Conservation (phyloP, 345 rosid species). For the Pistacia atlantica region DNA sequence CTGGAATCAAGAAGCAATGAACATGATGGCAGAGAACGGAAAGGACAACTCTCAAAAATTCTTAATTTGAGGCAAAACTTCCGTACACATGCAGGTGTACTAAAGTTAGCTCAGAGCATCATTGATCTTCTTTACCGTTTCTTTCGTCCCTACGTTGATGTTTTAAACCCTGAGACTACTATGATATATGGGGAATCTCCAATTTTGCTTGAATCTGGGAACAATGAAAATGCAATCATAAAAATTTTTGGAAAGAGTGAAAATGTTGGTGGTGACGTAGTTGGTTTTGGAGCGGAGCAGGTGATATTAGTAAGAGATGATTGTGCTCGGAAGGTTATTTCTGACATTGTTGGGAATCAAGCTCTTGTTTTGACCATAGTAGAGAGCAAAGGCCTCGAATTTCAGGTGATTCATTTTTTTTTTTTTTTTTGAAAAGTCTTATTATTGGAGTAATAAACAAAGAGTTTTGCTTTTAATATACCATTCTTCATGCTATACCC, state of each 20-base stretch:
- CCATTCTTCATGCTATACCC: not conserved
- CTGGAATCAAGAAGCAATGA: no score
- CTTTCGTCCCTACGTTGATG: no score
- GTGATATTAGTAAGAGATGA: no score
- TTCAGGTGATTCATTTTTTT: no score
- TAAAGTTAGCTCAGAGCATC: conserved; percentile 58
- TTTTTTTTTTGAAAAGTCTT: no score
- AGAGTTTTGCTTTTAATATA: not conserved
- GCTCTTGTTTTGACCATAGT: no score
- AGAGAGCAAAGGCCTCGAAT: no score
- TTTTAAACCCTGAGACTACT: no score
- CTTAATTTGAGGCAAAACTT: conserved; percentile 51
- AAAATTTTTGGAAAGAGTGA: conserved; percentile 41
- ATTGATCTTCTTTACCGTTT: conserved; percentile 26
- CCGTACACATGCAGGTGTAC: conserved; percentile 53
- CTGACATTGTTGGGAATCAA: not conserved
- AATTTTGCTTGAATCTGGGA: no score
- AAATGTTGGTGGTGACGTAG: not conserved
- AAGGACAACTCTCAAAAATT: conserved; percentile 27
- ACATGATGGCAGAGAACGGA: not conserved
- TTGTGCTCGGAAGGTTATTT: no score
- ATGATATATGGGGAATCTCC: not conserved
- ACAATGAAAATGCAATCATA: conserved; percentile 26
- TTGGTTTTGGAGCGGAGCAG: not conserved
- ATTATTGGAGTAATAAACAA: no score